Evolutionary conservation across 1,284 basidiomycete genomes (phyloP), one percentile per base, ranked within the genome.

Genomic region (Singerocomus rubriflavus): DNA sequence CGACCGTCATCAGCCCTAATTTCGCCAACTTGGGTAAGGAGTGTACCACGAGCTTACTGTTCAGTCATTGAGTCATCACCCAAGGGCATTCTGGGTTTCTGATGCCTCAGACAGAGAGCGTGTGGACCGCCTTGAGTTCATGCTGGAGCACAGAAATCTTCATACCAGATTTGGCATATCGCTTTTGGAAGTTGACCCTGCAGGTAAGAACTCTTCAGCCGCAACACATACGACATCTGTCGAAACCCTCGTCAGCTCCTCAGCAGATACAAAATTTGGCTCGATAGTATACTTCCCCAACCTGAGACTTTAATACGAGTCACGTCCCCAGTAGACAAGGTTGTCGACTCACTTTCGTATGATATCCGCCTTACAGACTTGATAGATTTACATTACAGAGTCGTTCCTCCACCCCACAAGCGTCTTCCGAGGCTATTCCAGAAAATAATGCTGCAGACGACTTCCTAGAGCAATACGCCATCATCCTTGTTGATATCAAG

Each of bases 71-170:
- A 72, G 64, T 59, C 8, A 63, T 67, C 46, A 57, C 59, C 3
- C 7, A 46, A 70, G 65, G 57, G 12, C 47, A 43, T 9, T 58
- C 59, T 27, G 62, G 66, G 1, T 88, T 89, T 57, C 70, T 74
- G 8, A 82, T 79, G 6, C 52, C 75, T 9, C 92, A 94, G 66
- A 81, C 84, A 5, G 75, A 75, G 32, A 82, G 84, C 6, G 72
- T 88, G 1, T 93, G 86, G 82, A 71, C 75, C 39, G 89, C 91
- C 2, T 75, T 96, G 35, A 73, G 76, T 33, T 77, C 79, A 6
- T 93, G 92, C 64, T 97, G 94, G 93, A 87, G 84, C 54, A 79
- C 83, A 9, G 85, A 93, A 40, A 77, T 95, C 11, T 95, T 82
- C 67, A 83, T 97, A 39, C 84, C 87, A 3, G 88, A 93, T 51